phyloP scores from a whole-genome alignment of 2,329 filamentous ascomycete species.

The Monosporascus sp. region DNA sequence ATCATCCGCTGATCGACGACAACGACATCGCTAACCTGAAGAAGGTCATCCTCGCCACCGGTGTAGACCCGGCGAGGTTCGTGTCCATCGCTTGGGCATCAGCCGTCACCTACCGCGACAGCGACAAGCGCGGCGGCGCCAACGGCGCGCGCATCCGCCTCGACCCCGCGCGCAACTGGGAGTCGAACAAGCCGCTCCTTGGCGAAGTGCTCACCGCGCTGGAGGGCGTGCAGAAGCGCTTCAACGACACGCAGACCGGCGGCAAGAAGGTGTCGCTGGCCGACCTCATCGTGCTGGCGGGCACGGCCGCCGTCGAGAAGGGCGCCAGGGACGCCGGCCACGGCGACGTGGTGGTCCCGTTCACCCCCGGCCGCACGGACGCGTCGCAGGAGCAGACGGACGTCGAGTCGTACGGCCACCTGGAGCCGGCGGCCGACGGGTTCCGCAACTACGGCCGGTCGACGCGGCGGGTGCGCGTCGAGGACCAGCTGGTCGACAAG shows the following conservation, averaged over 20 bases:
- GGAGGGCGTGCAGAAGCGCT: conserved; percentile 60
- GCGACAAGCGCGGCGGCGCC: conserved; percentile 78
- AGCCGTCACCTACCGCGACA: conserved; percentile 66
- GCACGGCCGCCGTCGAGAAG: conserved; percentile 66
- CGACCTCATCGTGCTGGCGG: conserved; percentile 73
- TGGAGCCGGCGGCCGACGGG: conserved; percentile 66
- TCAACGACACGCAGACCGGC: conserved; percentile 49
- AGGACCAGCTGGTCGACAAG: conserved; percentile 67
- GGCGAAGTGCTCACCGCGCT: conserved; percentile 55
- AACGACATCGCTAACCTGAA: conserved; percentile 62
- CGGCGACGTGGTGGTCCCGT: conserved; percentile 58
- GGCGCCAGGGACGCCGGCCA: conserved; percentile 46
- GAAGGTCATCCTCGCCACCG: conserved; percentile 60
- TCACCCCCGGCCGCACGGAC: conserved; percentile 67
- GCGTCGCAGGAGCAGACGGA: conserved; percentile 70
- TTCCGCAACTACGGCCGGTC: conserved; percentile 75
- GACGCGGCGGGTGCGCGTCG: conserved; percentile 54
- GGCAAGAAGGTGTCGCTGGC: conserved; percentile 73
- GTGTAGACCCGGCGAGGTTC: conserved; percentile 55
- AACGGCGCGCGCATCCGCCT: conserved; percentile 76
- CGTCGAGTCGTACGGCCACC: conserved; percentile 53
- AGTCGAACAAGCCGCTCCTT: conserved; percentile 65
- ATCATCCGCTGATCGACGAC: conserved; percentile 56
- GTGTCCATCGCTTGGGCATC: conserved; percentile 64
- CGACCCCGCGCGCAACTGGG: conserved; percentile 65